Base-by-base conservation (phyloP, 2,329 filamentous ascomycete species). In the Botrytis pseudocinerea region DNA sequence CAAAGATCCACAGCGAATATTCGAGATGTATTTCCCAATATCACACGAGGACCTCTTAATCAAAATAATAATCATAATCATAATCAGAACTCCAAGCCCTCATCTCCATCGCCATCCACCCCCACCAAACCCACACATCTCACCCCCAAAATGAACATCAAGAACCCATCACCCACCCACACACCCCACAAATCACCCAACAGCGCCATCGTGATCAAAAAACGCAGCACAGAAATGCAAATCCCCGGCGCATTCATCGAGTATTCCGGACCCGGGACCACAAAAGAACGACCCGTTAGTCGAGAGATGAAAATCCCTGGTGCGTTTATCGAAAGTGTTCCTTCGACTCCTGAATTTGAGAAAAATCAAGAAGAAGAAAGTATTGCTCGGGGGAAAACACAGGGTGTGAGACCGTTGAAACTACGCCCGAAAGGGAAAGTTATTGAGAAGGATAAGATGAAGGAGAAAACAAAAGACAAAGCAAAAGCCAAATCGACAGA, bases 271-370 rank as follows among this genome's bases (percentile, higher is more conserved):
- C 8, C 16, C 2, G 54, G 25, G 5, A 22, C 38, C 3, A 10
- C 40, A 7, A 32, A 48, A 32, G 20, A 38, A 38, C 61, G 70
- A 28, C 42, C n/a, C 1, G 38, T 22, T 4, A 72, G 70, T 22
- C 59, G 57, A 5, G 76, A 77, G 48, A 72, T 76, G n/a, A 78
- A 72, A 22, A 61, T 75, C 16, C 76, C 76, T 9, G 75, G 76
- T 18, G 68, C 76, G 1, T 77, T 69, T 63, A 44, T 76, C 28
- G 75, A 75, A 20, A 69, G 70, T 59, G 28, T 32, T 28, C 62
- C 73, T 25, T 69, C 62, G 22, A 75, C 77, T 18, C 32, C 73
- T 18, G 76, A 77, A 1, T 8, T n/a, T 1, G 57, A 60, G 22
- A 69, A 72, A 35, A 76, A 59, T 9, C 40, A 77, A 28, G 76